A percentile compares a stretch with the other conserved stretches of the same genome.
phyloP scores from a whole-genome alignment of 2,329 filamentous ascomycete genomes.

The Stenocarpella maydis region DNA sequence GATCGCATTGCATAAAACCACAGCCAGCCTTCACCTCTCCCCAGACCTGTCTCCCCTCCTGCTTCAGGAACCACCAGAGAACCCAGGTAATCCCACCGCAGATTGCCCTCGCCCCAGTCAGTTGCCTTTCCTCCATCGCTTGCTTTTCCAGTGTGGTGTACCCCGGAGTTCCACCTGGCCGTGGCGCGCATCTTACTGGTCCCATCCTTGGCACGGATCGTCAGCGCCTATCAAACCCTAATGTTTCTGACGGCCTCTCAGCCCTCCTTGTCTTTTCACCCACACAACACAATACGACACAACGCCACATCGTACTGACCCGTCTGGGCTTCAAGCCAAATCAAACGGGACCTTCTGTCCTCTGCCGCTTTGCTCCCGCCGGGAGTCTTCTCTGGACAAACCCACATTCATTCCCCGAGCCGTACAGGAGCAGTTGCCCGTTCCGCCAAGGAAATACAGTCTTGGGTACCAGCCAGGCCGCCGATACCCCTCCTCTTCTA shows the following conservation, averaged over 20 bases:
- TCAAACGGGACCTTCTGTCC: not conserved
- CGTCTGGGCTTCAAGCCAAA: constrained; percentile 5
- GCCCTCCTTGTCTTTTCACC: not conserved
- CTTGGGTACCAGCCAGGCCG: constrained; percentile 8
- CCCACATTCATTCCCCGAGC: not conserved
- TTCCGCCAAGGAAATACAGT: not conserved
- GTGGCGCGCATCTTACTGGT: constrained; percentile 1
- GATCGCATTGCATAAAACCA: not conserved
- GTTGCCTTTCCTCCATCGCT: too few species aligned
- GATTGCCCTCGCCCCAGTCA: constrained; percentile 13
- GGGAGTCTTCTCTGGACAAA: not conserved
- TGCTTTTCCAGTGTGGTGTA: too few species aligned
- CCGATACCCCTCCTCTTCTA: constrained; percentile 23
- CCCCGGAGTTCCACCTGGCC: constrained; percentile 7
- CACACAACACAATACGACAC: constrained; percentile 16
- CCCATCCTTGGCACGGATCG: constrained; percentile 27
- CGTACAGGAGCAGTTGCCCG: not conserved
- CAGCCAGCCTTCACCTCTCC: not conserved
- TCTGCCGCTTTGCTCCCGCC: constrained; percentile 23
- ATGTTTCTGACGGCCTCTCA: constrained; percentile 2
- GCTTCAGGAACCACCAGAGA: not conserved
- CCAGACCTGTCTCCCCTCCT: not conserved
- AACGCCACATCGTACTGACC: constrained; percentile 7
- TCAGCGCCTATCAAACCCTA: constrained; percentile 24
- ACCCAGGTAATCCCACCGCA: constrained; percentile 2